Evolutionary conservation across 108 stramenopile genomes (phyloP), one percentile per base, ranked within the genome.

Genomic region (Cylindrotheca fusiformis): DNA sequence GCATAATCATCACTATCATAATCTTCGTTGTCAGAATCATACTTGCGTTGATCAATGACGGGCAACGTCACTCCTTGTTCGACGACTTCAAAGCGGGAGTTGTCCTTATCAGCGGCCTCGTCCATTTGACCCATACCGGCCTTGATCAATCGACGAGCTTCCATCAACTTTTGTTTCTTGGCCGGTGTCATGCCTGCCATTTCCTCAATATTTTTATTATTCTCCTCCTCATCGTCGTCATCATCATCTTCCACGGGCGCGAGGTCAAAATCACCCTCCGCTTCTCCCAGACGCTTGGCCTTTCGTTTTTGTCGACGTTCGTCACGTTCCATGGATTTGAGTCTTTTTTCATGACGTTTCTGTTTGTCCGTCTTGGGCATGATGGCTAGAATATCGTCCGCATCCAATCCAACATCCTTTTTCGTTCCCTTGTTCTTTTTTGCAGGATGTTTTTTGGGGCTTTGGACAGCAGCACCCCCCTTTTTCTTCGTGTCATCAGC

Each of bases 351-450:
- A 56, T 96, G 92, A 22, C 98, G 96, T 28, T 81, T 80, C 67
- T 97, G 90, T 57, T 98, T 98, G 57, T 99, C 99, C 0, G 96
- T 98, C 65, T 95, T 96, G 10, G 97, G 97, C 95, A 99, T 98
- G 32, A 73, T 72, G 0, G 86, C 85, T 55, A 91, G 65, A 4
- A 93, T 78, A 25, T 89, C 83, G 25, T 93, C 93, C 10, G 88
- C 94, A 63, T 74, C 72, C 33, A 89, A 31, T 12, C 58, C 60
- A 20, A 21, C 12, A 19, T 58, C 58, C 8, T 77, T 77, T 33
- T 63, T 78, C 25, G 20, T 54, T 45, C 61, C 45, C 5, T 64
- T 68, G 12, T 57, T 61, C 41, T 51, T 58, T 28, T 61, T 74
- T 46, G 52, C 18, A 19, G 33, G 58, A 17, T 20, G 22, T 28